Evolutionary conservation across 1,284 basidiomycete genomes (phyloP).

Genomic region (Ustilago nuda): DNA sequence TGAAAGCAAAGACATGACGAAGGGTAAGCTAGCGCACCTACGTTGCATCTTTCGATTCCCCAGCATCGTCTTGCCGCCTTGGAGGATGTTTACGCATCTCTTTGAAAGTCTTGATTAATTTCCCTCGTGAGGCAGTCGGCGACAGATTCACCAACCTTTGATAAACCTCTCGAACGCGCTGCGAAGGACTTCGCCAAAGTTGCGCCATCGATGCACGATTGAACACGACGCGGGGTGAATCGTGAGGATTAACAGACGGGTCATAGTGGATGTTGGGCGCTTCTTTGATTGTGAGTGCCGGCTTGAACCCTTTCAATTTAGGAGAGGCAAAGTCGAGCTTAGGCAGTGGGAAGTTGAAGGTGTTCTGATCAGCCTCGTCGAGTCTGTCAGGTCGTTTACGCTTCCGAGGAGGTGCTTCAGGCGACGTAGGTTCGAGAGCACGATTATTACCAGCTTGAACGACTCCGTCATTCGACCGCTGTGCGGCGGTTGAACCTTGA

Average conservation of each 20-base stretch:
- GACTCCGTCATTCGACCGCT: neutral
- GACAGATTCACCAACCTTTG: constrained; percentile 1
- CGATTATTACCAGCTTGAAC: neutral
- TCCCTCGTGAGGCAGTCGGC: neutral
- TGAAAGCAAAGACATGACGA: neutral
- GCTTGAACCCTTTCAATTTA: constrained; percentile 15
- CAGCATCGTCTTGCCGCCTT: neutral
- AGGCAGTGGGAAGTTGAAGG: constrained; percentile 13
- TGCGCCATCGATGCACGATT: neutral
- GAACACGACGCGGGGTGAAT: constrained; percentile 1
- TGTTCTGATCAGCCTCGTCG: neutral
- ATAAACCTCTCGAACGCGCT: neutral
- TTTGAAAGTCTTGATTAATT: neutral
- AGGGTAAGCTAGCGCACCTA: neutral
- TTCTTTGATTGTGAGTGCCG: neutral
- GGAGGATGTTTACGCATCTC: neutral
- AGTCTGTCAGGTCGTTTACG: constrained; percentile 6
- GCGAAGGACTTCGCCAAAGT: neutral
- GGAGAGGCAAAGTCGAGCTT: constrained; percentile 2
- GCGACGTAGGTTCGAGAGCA: neutral
- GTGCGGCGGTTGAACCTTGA: neutral
- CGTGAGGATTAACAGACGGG: neutral
- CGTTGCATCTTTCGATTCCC: neutral
- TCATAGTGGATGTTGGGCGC: neutral
- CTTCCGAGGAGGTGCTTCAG: constrained; percentile 10